Evolutionary conservation across 345 rosid species (phyloP), one percentile per base, ranked within the genome.

Genomic region (Psidium friedrichsthalianum): DNA sequence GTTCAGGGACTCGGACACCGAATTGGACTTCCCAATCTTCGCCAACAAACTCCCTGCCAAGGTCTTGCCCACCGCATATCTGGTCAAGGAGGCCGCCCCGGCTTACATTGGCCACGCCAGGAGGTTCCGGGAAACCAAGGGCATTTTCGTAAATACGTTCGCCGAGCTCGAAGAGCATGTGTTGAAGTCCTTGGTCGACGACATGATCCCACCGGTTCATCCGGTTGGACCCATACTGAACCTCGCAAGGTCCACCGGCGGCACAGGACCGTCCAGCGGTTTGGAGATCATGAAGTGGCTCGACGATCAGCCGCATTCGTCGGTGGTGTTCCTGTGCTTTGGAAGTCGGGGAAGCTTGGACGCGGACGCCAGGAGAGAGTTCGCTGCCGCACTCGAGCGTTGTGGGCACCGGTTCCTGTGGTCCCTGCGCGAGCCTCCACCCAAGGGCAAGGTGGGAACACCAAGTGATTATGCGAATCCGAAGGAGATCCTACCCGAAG

Each of bases 321-420:
- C 95, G 21, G 96, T 93, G 32, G 90, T 91, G 86, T 93, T 94
- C 88, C 78, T 94, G n/a, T 94, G 94, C 87, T 94, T 93, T 36
- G 96, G 96, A 82, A 93, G 93, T 90, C 88, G 88, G 90, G 96
- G 95, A 59, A 85, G 90, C 55, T 91, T 93, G 74, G 85, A 85
- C 52, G 87, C 55, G 22, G 86, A 89, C 14, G 95, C 91, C 83
- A 57, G 91, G 54, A 87, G 47, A 84, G 89, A 91, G 88, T 88
- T 91, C 14, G 95, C 94, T 11, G n/a, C 51, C 27, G 96, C 91
- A n/a, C 86, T 94, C 1, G 94, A 93, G 87, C 83, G 82, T 14
- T 83, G 89, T 29, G 94, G 92, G 7, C 87, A 51, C 13, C 82
- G 92, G 51, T 93, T 94, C 87, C 83, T 94, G 64, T 94, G 97